Base-by-base conservation (phyloP, 768 basidiomycete genomes). In the Macrolepiota albuminosa region DNA sequence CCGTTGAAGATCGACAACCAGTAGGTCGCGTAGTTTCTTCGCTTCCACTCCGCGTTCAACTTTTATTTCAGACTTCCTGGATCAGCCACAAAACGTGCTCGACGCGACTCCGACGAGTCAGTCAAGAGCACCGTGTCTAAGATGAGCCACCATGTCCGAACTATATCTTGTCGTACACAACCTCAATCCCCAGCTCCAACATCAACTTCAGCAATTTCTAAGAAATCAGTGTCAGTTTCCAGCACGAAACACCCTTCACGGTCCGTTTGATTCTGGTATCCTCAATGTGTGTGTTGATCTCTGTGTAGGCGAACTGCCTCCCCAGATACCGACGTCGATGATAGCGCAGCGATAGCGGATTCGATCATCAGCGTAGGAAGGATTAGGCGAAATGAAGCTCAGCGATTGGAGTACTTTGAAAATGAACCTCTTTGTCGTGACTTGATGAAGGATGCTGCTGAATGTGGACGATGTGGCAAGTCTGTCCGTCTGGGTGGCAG, bases 331-430 rank as follows among this genome's bases (percentile, higher is more conserved):
- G 78, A 78, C 47, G 68, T 71, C 11, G 80, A 82, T 60, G 84
- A 86, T 61, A 73, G 70, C 42, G 75, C 73, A 6, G 86, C 85
- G 5, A 71, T 85, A 33, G 78, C 83, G 4, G 85, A 84, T 60
- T 85, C 84, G 3, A 72, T 75, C 5, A 72, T 75, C 58, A 76
- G 76, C 59, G 67, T 68, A 57, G 67, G 68, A 57, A 69, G 72
- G 9, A 77, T 81, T 42, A 82, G 84, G 40, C 83, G 85, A 58
- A 82, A 76, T 26, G 87, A 87, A 72, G 71, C 73, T 8, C 86
- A 88, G 63, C 83, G 88, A 33, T 78, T 83, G 40, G 77, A 84
- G 65, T 85, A 85, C 69, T 84, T 86, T 69, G 79, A 81, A 61
- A 83, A 85, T 61, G 82, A 89, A 63, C 73, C 84, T 6, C 78